These are phyloP conservation scores for Nicotiana knightiana DNA, from an alignment of 257 asterid species.

Conservation along the genomic window DNA sequence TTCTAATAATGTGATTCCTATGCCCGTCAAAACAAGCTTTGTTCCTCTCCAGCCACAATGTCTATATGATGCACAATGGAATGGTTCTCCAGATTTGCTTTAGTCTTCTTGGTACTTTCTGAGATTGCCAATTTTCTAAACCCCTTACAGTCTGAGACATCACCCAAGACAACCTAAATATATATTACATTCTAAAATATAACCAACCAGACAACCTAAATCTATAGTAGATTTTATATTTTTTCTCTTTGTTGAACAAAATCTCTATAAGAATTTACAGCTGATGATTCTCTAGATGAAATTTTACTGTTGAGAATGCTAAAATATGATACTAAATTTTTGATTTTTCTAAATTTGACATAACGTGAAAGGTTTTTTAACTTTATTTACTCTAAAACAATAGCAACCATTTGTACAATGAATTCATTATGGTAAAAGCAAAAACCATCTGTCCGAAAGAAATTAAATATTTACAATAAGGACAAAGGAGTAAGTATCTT, in stretches of 20 bases:
- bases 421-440: not conserved
- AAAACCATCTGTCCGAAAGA: not conserved
- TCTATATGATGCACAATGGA: no score
- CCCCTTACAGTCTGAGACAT: no score
- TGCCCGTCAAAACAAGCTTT: no score
- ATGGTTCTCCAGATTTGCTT: no score
- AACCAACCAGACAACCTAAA: not conserved
- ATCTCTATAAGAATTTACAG: not conserved
- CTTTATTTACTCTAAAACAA: not conserved
- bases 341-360: not conserved
- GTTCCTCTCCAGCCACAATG: no score
- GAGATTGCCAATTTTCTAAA: no score
- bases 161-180: no score
- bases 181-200: not conserved
- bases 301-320: not conserved
- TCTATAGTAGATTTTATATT: not conserved
- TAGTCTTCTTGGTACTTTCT: no score
- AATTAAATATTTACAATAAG: not conserved
- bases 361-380: not conserved
- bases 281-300: not conserved
- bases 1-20: no score
- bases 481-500: not conserved
- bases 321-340: not conserved
- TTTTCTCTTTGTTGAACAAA: not conserved
- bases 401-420: not conserved